These are phyloP conservation scores for Suillus variegatus DNA, from an alignment of 768 basidiomycete species.

Conservation along the genomic window DNA sequence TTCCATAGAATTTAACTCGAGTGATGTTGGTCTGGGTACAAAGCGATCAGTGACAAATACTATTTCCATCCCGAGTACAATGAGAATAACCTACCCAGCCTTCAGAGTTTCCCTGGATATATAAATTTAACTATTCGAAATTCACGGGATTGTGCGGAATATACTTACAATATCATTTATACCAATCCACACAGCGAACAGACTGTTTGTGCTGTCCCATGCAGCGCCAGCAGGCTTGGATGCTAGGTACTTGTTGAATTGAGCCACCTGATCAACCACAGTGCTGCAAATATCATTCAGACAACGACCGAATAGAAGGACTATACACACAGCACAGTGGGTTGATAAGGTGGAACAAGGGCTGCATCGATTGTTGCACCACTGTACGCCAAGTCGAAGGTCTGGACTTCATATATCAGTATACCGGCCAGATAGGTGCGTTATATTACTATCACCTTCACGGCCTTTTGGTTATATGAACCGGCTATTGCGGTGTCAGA, in stretches of 20 bases:
- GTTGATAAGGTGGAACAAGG: slow-evolving; percentile 53
- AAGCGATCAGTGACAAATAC: not conserved
- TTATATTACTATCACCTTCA: slow-evolving; percentile 37
- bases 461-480: slow-evolving; percentile 56
- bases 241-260: slow-evolving; percentile 51
- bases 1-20: slow-evolving; percentile 24
- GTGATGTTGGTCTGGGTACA: slow-evolving; percentile 24
- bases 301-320: not conserved
- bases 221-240: slow-evolving; percentile 50
- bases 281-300: slow-evolving; percentile 18
- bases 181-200: slow-evolving; percentile 73
- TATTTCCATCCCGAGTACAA: not conserved
- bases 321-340: slow-evolving; percentile 50
- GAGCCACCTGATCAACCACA: slow-evolving; percentile 56
- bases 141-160: not conserved
- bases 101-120: slow-evolving; percentile 9
- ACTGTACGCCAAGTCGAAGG: slow-evolving; percentile 68
- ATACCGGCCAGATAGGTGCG: not conserved
- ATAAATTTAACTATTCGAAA: not conserved
- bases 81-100: slow-evolving; percentile 19
- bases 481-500: slow-evolving; percentile 33
- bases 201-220: slow-evolving; percentile 56
- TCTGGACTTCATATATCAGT: slow-evolving; percentile 31
- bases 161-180: slow-evolving; percentile 60
- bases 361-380: slow-evolving; percentile 64